Evolutionary conservation across 768 basidiomycete species (phyloP).

Genomic region (Phlebiopsis gigantea): DNA sequence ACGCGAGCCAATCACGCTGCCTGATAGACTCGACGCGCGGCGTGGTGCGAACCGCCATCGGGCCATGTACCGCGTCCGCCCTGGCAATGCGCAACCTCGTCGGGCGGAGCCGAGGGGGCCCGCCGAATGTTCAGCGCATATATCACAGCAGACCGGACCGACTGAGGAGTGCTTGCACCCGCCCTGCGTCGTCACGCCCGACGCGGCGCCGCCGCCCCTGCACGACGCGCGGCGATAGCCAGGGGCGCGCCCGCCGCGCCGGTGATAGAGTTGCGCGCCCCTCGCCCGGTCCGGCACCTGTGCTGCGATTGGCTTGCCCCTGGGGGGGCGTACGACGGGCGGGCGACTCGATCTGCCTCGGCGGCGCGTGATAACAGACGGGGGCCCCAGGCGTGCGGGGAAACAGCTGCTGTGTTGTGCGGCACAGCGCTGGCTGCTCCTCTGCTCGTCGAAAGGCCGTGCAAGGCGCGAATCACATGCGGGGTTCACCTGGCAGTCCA

Average conservation of each 20-base stretch:
- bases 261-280: too few relatives aligned
- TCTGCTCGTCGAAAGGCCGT: background rate
- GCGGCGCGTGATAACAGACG: background rate
- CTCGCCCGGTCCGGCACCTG: too few relatives aligned
- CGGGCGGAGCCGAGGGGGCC: too few relatives aligned
- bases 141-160: background rate
- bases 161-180: background rate
- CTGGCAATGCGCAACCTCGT: background rate
- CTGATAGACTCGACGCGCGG: background rate
- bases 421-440: too few relatives aligned
- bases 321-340: too few relatives aligned
- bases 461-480: background rate
- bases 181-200: background rate
- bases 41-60: background rate
- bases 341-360: too few relatives aligned
- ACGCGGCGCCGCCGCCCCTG: background rate
- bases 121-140: background rate
- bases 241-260: background rate
- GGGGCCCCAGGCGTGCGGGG: background rate
- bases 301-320: background rate
- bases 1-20: too few relatives aligned
- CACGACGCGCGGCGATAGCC: too few relatives aligned
- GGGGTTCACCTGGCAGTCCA: background rate
- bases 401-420: background rate
- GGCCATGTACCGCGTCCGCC: too few relatives aligned